Percentiles rank a stretch among this genome's conserved stretches.
Conservation (phyloP, 1,284 basidiomycete species). For the Sanguinoderma infundibulare region DNA sequence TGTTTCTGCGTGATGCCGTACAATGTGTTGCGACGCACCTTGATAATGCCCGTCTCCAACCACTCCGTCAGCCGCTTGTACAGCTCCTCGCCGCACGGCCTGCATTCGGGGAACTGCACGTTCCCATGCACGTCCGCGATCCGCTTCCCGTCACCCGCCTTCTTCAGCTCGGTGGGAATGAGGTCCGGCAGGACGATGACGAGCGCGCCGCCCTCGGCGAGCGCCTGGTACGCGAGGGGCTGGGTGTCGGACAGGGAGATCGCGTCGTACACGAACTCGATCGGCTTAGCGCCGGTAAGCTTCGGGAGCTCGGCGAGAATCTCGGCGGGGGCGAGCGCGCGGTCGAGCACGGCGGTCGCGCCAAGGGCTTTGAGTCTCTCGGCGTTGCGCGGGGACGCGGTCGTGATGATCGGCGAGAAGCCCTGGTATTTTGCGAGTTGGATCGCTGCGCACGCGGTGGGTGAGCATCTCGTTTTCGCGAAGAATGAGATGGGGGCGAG, state of each 20-base stretch:
- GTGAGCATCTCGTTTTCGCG: not conserved
- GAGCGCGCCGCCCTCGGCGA: constrained; percentile 33
- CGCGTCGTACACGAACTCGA: constrained; percentile 46
- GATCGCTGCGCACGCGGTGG: constrained; percentile 40
- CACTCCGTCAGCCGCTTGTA: constrained; percentile 17
- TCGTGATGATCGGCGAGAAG: constrained; percentile 57
- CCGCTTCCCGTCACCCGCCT: constrained; percentile 21
- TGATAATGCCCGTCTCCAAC: constrained; percentile 5
- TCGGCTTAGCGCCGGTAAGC: constrained; percentile 28
- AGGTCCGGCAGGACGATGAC: constrained; percentile 18
- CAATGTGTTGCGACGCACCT: no score
- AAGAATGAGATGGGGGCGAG: no score
- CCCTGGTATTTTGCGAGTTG: constrained; percentile 58
- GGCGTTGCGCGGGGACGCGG: constrained; percentile 49
- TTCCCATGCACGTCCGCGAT: constrained; percentile 9
- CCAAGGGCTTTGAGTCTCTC: constrained; percentile 52
- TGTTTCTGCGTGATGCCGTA: constrained; percentile 30
- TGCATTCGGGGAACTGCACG: constrained; percentile 3
- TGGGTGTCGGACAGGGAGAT: constrained; percentile 27
- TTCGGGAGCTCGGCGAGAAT: constrained; percentile 29
- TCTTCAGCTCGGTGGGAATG: constrained; percentile 22
- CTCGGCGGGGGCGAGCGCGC: constrained; percentile 31
- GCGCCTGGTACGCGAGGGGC: constrained; percentile 31
- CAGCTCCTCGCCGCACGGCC: constrained; percentile 13
- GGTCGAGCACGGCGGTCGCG: constrained; percentile 56